Conservation (phyloP, 352 stramenopile species). For the Hyaloperonospora brassicae region DNA sequence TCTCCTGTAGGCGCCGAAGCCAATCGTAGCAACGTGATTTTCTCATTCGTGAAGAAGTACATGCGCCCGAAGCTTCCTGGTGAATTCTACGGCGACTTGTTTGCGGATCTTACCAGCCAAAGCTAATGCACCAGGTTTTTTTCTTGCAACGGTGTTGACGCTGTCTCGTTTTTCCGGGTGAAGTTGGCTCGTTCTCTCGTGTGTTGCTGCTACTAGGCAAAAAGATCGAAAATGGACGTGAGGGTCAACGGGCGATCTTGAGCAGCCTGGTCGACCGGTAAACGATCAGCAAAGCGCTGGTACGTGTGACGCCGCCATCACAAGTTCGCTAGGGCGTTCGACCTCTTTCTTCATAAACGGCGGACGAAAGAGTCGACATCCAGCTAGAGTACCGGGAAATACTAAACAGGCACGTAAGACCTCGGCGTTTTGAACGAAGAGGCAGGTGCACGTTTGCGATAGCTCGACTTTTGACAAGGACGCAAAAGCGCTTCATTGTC, state of each 20-base stretch:
- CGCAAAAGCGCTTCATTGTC: constrained; percentile 50
- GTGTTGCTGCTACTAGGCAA: constrained; percentile 18
- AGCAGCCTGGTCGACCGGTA: constrained; percentile 1
- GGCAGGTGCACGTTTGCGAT: constrained; percentile 58
- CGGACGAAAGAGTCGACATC: neutral
- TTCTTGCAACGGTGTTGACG: constrained; percentile 4
- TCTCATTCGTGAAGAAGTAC: constrained; percentile 65
- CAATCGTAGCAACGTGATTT: constrained; percentile 65
- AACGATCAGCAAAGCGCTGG: constrained; percentile 4
- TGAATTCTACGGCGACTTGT: constrained; percentile 81
- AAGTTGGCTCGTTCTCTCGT: neutral
- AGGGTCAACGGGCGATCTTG: neutral
- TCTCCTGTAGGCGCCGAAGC: constrained; percentile 58
- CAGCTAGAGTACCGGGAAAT: no score
- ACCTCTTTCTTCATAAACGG: constrained; percentile 10
- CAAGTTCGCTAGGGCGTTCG: constrained; percentile 15
- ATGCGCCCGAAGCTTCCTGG: constrained; percentile 77
- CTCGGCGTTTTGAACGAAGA: constrained; percentile 24
- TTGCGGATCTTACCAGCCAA: constrained; percentile 43
- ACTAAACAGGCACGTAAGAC: neutral
- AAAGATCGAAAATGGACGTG: constrained; percentile 1
- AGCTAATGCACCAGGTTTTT: constrained; percentile 8
- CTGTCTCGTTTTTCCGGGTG: constrained; percentile 7
- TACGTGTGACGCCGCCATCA: constrained; percentile 1
- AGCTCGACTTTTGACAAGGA: constrained; percentile 20